Base-by-base conservation (phyloP, 1,284 basidiomycete species). In the Tremellales sp. region DNA sequence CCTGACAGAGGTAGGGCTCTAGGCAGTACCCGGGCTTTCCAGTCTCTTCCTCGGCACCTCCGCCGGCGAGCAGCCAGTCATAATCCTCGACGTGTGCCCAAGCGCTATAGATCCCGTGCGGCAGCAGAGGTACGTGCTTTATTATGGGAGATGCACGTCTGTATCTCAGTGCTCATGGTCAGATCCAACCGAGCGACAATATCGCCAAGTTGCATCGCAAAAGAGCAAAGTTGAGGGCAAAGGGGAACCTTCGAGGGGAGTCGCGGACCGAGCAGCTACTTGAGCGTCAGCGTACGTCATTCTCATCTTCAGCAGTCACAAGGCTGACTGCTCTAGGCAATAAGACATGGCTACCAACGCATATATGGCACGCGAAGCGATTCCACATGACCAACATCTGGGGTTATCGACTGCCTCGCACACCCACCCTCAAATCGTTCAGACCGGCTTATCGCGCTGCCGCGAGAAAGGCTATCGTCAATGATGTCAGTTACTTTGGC, bases 321-420 rank as follows among this genome's bases (percentile, higher is more conserved):
- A 11, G 22, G 51, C 31, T 46, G 29, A 48, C 42, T n/a, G n/a
- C n/a, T n/a, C 21, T 51, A 90, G 89, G 76, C 23, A 79, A 87
- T 57, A 94, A 94, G 69, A 76, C 78, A 8, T 96, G 92, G 92
- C 80, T 97, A 0, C 89, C 91, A 64, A 92, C 90, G 3, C 92
- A 96, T 68, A 72, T 94, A 22, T 96, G 89, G 87, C 92, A 96
- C 64, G 86, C 91, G 1, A 96, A 94, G 71, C 81, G 91, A 1
- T 92, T 92, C 82, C 83, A 86, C 57, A 94, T 96, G 92, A 80
- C 84, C 57, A 84, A 84, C 57, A 78, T 87, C 67, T 96, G 91
- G 90, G 89, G 88, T 0, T 89, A 89, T 67, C 79, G 88, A 59
- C 76, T 97, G 83, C 86, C 90, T 2, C 70, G 84, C 1, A 82